phyloP scores from a whole-genome alignment of 75 land plant species.

The Isoetes taiwanensis region DNA sequence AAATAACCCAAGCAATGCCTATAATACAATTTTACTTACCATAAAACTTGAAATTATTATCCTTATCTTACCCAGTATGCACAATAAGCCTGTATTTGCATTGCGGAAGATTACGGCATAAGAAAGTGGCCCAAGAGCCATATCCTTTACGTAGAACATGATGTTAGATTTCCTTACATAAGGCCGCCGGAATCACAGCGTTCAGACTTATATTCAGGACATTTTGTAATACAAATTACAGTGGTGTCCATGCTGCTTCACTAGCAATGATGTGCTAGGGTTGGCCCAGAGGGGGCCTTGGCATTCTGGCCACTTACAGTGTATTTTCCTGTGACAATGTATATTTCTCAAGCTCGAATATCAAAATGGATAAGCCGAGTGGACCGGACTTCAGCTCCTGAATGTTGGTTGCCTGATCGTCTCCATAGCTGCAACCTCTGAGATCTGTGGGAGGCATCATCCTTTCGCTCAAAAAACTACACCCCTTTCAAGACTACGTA shows the following conservation, averaged over 20 bases:
- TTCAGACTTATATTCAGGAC: constrained; percentile 57
- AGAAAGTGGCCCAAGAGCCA: too few relatives aligned
- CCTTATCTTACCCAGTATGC: too few relatives aligned
- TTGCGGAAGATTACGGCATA: too few relatives aligned
- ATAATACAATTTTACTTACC: not conserved
- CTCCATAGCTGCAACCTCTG: constrained; percentile 42
- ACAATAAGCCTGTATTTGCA: constrained; percentile 61
- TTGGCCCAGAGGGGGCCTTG: constrained; percentile 43
- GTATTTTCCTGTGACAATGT: constrained; percentile 63
- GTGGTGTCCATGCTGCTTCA: constrained; percentile 64
- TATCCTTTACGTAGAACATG: too few relatives aligned
- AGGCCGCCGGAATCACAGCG: too few relatives aligned
- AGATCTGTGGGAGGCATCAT: constrained; percentile 60
- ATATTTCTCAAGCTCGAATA: constrained; percentile 43
- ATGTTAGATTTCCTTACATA: too few relatives aligned
- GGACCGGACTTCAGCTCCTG: constrained; percentile 32
- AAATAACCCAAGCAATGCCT: not conserved
- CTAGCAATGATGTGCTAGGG: constrained; percentile 66
- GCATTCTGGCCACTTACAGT: constrained; percentile 77
- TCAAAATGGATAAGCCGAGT: constrained; percentile 31
- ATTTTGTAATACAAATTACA: constrained; percentile 52
- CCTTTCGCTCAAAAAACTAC: constrained; percentile 25
- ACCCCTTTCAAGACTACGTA: constrained; percentile 52
- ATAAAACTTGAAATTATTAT: too few relatives aligned
- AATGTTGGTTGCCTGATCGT: constrained; percentile 40